A percentile compares a stretch with the other conserved stretches of the same genome.
phyloP scores from a whole-genome alignment of 176 grass and related monocot species.

The Alopecurus myosuroides region DNA sequence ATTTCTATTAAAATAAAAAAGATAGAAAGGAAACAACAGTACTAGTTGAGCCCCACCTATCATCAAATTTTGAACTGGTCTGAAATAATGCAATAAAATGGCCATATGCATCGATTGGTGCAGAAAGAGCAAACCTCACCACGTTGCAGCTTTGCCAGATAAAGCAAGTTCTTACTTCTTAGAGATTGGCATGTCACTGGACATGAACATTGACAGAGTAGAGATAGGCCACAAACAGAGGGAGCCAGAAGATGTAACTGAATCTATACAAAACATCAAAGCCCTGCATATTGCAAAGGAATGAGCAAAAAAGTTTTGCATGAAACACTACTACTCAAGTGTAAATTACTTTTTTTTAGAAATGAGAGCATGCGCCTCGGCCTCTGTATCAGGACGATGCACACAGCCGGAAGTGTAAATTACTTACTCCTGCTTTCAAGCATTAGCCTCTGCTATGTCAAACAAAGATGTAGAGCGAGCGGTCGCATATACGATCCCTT shows the following conservation, averaged over 20 bases:
- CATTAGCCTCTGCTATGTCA: background rate
- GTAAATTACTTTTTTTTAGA: background rate
- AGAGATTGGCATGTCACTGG: too few species aligned
- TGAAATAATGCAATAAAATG: too few species aligned
- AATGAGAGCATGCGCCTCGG: too few species aligned
- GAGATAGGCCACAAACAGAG: too few species aligned
- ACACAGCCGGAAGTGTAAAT: background rate
- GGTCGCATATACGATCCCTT: background rate
- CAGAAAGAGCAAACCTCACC: too few species aligned
- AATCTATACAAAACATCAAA: slow-evolving; percentile 11
- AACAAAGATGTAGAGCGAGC: background rate
- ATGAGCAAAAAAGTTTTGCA: slow-evolving; percentile 9
- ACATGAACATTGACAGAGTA: too few species aligned
- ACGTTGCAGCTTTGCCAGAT: too few species aligned
- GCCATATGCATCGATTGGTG: too few species aligned
- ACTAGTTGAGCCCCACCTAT: background rate
- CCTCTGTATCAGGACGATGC: too few species aligned
- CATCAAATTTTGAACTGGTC: background rate
- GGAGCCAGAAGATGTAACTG: too few species aligned
- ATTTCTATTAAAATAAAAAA: too few species aligned
- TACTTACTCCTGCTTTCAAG: background rate
- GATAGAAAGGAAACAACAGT: background rate
- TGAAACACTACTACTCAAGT: background rate
- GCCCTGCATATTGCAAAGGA: slow-evolving; percentile 49
- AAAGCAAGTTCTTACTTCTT: too few species aligned